phyloP scores from a whole-genome alignment of 2,329 filamentous ascomycete species.

The Exophiala oligosperma region DNA sequence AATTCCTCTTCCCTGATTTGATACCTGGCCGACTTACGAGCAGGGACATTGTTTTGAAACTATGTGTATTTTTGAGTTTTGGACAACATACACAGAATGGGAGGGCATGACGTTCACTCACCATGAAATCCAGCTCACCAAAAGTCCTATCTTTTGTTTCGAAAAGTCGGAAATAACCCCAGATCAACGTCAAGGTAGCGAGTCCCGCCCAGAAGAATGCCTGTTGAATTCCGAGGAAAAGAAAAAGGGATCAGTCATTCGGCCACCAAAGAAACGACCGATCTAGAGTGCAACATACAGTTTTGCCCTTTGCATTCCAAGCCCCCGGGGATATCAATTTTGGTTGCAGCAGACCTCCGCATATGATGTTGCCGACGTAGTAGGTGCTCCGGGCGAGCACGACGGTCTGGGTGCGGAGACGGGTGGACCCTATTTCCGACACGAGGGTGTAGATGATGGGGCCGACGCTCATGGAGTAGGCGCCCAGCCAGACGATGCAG shows the following conservation, averaged over 20 bases:
- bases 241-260: too few species aligned
- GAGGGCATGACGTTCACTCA: not conserved
- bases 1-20: slow-evolving; percentile 13
- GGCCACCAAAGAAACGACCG: slow-evolving; percentile 34
- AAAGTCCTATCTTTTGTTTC: slow-evolving; percentile 41
- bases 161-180: slow-evolving; percentile 45
- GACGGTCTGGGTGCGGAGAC: slow-evolving; percentile 56
- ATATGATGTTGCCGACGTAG: slow-evolving; percentile 42
- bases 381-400: slow-evolving; percentile 53
- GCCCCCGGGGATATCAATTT: slow-evolving; percentile 34
- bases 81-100: too few species aligned
- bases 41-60: slow-evolving; percentile 38
- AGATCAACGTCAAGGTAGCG: slow-evolving; percentile 36
- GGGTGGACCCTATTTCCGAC: slow-evolving; percentile 54
- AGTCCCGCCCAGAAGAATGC: slow-evolving; percentile 29
- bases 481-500: slow-evolving; percentile 36
- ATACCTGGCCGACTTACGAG: slow-evolving; percentile 34
- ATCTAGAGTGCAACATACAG: not conserved
- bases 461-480: slow-evolving; percentile 56
- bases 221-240: not conserved
- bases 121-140: slow-evolving; percentile 41
- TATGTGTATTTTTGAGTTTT: not conserved
- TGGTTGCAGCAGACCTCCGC: slow-evolving; percentile 35
- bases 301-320: slow-evolving; percentile 38
- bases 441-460: slow-evolving; percentile 57